These are phyloP conservation scores for Endocarpon pusillum DNA, from an alignment of 495 filamentous ascomycete species.

Conservation along the genomic window DNA sequence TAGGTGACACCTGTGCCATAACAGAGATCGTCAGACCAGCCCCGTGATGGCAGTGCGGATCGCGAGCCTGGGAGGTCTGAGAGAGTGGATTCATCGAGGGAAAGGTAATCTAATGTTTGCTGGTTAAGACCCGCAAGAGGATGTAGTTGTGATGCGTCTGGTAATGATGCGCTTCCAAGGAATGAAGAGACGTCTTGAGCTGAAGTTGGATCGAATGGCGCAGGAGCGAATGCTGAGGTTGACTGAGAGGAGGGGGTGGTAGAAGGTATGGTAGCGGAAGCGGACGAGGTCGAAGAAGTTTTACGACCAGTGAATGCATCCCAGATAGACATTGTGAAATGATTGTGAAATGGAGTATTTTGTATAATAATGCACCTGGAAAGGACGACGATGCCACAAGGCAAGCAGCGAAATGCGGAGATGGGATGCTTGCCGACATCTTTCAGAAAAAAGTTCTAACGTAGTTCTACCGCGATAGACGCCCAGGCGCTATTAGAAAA, in stretches of 20 bases:
- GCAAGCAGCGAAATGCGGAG: too few species aligned
- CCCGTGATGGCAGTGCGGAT: slow-evolving; percentile 78
- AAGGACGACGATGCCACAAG: too few species aligned
- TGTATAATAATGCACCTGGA: too few species aligned
- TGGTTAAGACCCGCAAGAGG: slow-evolving; percentile 89
- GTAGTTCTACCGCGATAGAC: too few species aligned
- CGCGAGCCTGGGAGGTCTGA: slow-evolving; percentile 74
- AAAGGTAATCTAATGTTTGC: slow-evolving; percentile 80
- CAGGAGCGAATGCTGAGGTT: slow-evolving; percentile 32
- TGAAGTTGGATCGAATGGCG: slow-evolving; percentile 49
- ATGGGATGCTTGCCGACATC: too few species aligned
- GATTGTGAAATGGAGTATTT: too few species aligned
- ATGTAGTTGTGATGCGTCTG: slow-evolving; percentile 76
- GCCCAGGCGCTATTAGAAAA: too few species aligned
- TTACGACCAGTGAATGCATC: slow-evolving; percentile 75
- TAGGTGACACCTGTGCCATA: slow-evolving; percentile 94
- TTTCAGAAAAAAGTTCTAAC: too few species aligned
- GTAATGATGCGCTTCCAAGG: slow-evolving; percentile 46
- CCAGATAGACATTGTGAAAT: slow-evolving; percentile 58
- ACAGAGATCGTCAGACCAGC: slow-evolving; percentile 95
- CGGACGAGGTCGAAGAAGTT: slow-evolving; percentile 30
- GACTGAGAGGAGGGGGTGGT: slow-evolving; percentile 12
- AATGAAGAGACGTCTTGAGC: slow-evolving; percentile 66
- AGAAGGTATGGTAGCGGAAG: slow-evolving; percentile 4
- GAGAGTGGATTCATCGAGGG: slow-evolving; percentile 79